Evolutionary conservation across 805 yeast genomes (phyloP).

Genomic region (Pichia scutulata): DNA sequence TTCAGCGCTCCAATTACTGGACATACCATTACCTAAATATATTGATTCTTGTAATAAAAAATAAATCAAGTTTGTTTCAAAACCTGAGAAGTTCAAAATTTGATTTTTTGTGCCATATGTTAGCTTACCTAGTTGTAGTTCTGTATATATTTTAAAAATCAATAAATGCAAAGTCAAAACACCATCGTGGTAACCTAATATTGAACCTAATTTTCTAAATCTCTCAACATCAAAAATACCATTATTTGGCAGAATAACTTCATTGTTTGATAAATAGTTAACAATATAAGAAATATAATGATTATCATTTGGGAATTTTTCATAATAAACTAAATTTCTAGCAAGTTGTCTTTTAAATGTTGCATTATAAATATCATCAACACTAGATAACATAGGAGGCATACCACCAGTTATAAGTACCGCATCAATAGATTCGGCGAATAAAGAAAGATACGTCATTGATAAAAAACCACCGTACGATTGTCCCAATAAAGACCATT

Average conservation of each 20-base stretch:
- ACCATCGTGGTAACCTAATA: conserved; percentile 46
- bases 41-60: conserved; percentile 54
- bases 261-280: conserved; percentile 25
- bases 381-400: conserved; percentile 39
- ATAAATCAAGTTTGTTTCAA: conserved; percentile 48
- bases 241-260: conserved; percentile 40
- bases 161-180: conserved; percentile 40
- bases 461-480: conserved; percentile 13
- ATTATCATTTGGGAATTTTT: conserved; percentile 41
- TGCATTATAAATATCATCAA: conserved; percentile 42
- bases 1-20: conserved; percentile 44
- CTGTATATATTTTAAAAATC: conserved; percentile 34
- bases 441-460: conserved; percentile 10
- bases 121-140: conserved; percentile 30
- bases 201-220: conserved; percentile 45
- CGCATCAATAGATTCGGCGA: conserved; percentile 29
- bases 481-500: conserved; percentile 42
- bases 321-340: conserved; percentile 40
- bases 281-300: conserved; percentile 32
- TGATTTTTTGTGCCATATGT: conserved; percentile 30
- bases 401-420: conserved; percentile 51
- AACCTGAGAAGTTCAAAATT: conserved; percentile 31
- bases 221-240: conserved; percentile 42
- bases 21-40: conserved; percentile 34
- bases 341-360: conserved; percentile 34